Conservation (phyloP, 2,329 filamentous ascomycete species). For the Monosporascus ibericus region DNA sequence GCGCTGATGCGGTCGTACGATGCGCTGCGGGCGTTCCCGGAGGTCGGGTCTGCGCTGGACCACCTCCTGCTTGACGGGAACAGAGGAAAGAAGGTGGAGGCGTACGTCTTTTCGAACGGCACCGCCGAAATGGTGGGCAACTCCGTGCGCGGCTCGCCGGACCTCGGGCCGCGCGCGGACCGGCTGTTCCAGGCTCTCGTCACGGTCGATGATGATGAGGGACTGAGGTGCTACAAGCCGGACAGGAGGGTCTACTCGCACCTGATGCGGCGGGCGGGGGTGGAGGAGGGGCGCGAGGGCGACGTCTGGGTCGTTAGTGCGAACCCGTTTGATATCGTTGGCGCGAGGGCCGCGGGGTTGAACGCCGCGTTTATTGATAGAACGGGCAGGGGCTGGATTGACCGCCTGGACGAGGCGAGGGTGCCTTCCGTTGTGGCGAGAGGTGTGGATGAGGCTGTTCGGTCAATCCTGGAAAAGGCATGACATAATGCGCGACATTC, state of each 20-base stretch:
- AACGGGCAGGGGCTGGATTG: slow-evolving; percentile 56
- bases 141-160: slow-evolving; percentile 51
- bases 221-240: slow-evolving; percentile 57
- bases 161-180: slow-evolving; percentile 39
- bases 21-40: slow-evolving; percentile 56
- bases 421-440: slow-evolving; percentile 48
- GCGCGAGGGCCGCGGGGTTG: slow-evolving; percentile 56
- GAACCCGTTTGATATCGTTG: slow-evolving; percentile 69
- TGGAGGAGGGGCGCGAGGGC: slow-evolving; percentile 33
- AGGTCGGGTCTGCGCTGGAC: slow-evolving; percentile 50
- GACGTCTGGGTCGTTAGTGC: slow-evolving; percentile 64
- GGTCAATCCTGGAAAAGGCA: slow-evolving; percentile 21
- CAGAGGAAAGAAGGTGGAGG: slow-evolving; percentile 32
- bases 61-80: slow-evolving; percentile 28
- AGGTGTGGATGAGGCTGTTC: slow-evolving; percentile 52
- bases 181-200: slow-evolving; percentile 48
- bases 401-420: slow-evolving; percentile 45
- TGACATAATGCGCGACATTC: slow-evolving; percentile 1
- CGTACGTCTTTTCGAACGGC: slow-evolving; percentile 68
- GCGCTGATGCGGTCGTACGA: slow-evolving; percentile 60
- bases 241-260: slow-evolving; percentile 55
- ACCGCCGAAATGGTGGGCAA: slow-evolving; percentile 55
- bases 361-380: slow-evolving; percentile 64
- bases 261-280: slow-evolving; percentile 45
- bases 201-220: slow-evolving; percentile 48